phyloP scores from a whole-genome alignment of 768 basidiomycete genomes.

The Suillus weaverae region DNA sequence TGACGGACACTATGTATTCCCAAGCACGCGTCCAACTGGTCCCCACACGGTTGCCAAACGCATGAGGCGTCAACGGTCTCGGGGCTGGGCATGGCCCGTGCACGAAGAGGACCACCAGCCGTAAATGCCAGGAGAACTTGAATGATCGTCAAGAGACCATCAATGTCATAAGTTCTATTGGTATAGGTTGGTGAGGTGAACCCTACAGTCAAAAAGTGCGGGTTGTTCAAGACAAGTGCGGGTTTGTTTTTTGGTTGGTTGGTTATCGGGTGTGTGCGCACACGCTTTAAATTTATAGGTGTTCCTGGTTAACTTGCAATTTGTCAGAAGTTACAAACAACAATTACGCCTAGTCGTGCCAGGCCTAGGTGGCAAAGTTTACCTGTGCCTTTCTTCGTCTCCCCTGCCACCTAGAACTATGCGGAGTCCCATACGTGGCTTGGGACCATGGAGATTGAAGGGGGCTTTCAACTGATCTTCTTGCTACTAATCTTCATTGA shows the following conservation, averaged over 20 bases:
- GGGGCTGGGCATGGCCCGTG: neutral
- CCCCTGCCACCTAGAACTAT: neutral
- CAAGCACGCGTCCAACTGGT: neutral
- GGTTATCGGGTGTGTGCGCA: neutral
- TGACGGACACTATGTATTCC: neutral
- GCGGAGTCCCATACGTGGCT: neutral
- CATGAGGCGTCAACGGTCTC: neutral
- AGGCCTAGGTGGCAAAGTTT: neutral
- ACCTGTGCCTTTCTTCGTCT: neutral
- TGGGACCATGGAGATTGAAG: neutral
- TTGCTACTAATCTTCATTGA: neutral
- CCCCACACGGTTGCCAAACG: slow-evolving; percentile 10
- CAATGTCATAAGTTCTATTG: neutral
- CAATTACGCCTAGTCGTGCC: too few relatives aligned
- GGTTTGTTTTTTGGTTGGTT: neutral
- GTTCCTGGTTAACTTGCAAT: neutral
- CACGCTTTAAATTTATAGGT: neutral
- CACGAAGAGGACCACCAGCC: neutral
- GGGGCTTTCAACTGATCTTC: neutral
- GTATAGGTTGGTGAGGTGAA: neutral
- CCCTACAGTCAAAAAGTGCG: neutral
- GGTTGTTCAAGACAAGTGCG: neutral
- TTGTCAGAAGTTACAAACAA: neutral
- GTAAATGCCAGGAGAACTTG: neutral
- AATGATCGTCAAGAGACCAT: neutral